Percentiles rank a stretch among this genome's conserved stretches.
phyloP scores from a whole-genome alignment of 495 filamentous ascomycete species.

The Friedmanniomyces simplex region DNA sequence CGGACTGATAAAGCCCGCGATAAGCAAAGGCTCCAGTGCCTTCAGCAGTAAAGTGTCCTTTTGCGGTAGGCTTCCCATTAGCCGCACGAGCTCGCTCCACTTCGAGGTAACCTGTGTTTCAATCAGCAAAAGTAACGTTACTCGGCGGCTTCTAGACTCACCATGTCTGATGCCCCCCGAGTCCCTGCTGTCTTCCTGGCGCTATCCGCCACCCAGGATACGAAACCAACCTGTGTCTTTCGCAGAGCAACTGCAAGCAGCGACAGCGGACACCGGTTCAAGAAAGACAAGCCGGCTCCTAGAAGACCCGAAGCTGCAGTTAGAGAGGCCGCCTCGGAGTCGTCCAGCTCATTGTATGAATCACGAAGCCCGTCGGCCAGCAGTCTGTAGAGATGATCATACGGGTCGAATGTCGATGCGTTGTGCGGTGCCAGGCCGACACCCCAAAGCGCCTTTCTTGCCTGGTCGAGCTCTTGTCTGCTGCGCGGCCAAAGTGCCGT shows the following conservation, averaged over 20 bases:
- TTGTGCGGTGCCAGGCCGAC: slow-evolving; percentile 32
- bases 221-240: slow-evolving; percentile 49
- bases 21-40: slow-evolving; percentile 43
- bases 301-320: slow-evolving; percentile 25
- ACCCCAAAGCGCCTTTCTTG: slow-evolving; percentile 50
- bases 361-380: slow-evolving; percentile 36
- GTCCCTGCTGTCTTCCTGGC: slow-evolving; percentile 17
- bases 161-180: background rate
- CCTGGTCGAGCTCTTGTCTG: slow-evolving; percentile 48
- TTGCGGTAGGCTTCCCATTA: slow-evolving; percentile 21
- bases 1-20: slow-evolving; percentile 45
- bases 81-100: slow-evolving; percentile 2
- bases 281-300: slow-evolving; percentile 25
- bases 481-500: slow-evolving; percentile 20
- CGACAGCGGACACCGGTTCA: slow-evolving; percentile 29
- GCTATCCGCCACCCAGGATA: slow-evolving; percentile 50
- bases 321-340: background rate
- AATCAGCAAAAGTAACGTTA: background rate
- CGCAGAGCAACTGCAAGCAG: slow-evolving; percentile 33
- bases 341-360: slow-evolving; percentile 14
- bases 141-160: background rate
- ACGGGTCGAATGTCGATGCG: slow-evolving; percentile 45
- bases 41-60: slow-evolving; percentile 37
- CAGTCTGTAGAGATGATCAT: slow-evolving; percentile 50
- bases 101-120: background rate